phyloP scores from a whole-genome alignment of 352 stramenopile species.

The Pythium utonaiense region DNA sequence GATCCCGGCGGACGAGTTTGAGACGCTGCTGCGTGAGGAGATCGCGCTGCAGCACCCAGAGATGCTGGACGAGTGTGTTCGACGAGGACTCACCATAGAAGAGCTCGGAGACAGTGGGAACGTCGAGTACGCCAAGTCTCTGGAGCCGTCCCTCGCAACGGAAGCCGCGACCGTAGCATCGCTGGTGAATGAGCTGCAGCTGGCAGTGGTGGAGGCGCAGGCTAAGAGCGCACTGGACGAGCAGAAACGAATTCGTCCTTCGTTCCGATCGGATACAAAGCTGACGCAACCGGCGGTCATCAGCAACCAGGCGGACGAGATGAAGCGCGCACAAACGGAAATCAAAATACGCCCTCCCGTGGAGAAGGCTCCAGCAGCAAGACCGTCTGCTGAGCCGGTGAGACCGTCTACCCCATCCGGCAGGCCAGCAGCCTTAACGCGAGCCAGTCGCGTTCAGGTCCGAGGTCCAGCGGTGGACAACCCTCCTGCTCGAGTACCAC shows the following conservation, averaged over 20 bases:
- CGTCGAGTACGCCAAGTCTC: background rate
- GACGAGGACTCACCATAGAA: background rate
- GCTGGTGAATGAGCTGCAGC: background rate
- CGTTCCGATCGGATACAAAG: background rate
- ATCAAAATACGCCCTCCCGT: too few species aligned
- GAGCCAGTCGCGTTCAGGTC: too few species aligned
- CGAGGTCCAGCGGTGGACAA: background rate
- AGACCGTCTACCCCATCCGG: too few species aligned
- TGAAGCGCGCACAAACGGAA: too few species aligned
- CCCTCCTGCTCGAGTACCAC: background rate
- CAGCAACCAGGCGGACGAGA: too few species aligned
- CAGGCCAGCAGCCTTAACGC: too few species aligned
- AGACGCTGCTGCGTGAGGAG: constrained; percentile 21
- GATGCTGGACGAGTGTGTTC: constrained; percentile 6
- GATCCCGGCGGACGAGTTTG: constrained; percentile 19
- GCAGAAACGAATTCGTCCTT: background rate
- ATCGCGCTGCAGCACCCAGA: constrained; percentile 18
- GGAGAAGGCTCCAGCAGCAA: too few species aligned
- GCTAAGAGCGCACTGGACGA: background rate
- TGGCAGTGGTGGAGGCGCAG: background rate
- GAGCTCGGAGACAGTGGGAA: background rate
- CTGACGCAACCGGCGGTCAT: too few species aligned
- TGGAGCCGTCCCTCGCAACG: background rate
- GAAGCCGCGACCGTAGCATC: background rate
- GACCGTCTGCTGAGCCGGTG: too few species aligned